Base-by-base conservation (phyloP, 2,329 filamentous ascomycete species). In the Plenodomus tracheiphilus region DNA sequence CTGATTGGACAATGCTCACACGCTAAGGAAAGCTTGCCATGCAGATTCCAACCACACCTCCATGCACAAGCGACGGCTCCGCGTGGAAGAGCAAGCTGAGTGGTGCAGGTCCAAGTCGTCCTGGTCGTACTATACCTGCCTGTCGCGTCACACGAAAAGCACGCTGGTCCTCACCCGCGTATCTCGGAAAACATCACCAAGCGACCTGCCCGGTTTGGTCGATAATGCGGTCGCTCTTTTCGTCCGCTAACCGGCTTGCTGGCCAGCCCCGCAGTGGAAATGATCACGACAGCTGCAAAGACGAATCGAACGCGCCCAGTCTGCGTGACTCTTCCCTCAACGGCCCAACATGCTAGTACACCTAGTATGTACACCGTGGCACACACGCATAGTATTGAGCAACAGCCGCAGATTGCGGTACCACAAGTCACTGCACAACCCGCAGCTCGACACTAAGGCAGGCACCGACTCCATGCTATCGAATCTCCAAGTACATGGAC, bases 11-110 rank as follows among this genome's bases (percentile, higher is more conserved):
- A 39, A 7, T 3, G 34, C 30, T 32, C 43, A 3, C 10, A 41
- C 42, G 54, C 58, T 65, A 66, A 57, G 49, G 58, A 68, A 70
- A 69, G 66, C 69, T 71, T 71, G 63, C 66, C 62, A 59, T 68
- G 66, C 69, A 66, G 61, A 63, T 59, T 54, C 59, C 61, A 58
- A 62, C 60, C 58, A 57, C 53, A 59, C 44, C 56, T 43, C 58
- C 58, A 55, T 59, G 49, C 53, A 59, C 51, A 47, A 56, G 54
- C 62, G 47, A 64, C 66, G 59, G 65, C 58, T 68, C 59, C 60
- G 53, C 53, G 56, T 52, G 58, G 51, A 54, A 53, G 60, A 51
- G 55, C 62, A 61, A 58, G 59, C 61, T 55, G 59, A 52, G 47
- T 57, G 54, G 70, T 66, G 69, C 67, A 61, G 64, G 54, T 61